Evolutionary conservation across 345 rosid genomes (phyloP), one percentile per base, ranked within the genome.

Genomic region (Physaria fendleri): DNA sequence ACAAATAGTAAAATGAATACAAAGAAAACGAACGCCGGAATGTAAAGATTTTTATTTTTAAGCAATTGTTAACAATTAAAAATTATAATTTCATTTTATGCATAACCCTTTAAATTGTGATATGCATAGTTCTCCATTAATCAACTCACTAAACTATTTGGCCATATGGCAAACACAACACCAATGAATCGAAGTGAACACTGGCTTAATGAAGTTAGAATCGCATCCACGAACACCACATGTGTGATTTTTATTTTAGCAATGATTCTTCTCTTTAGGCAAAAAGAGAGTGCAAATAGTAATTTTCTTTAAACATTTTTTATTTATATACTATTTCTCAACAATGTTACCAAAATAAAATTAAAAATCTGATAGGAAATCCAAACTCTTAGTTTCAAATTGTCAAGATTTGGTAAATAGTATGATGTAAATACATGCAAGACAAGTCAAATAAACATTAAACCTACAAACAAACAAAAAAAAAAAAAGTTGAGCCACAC

Each of bases 391-490:
- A 20, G 4, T 18, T 41, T 42, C 7, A 20, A 20, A 10, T 3
- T 4, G 23, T 18, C 10, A 18, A 18, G 8, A 42, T 10, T 20
- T 42, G 4, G 1, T 41, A 40, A 40, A 9, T 41, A 10, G 2
- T 7, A 28, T 41, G 12, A 8, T 40, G 9, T n/a, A n/a, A 8
- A 21, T 44, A 45, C 2, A 45, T 21, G 17, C 1, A 30, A 24
- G 6, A 23, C 59, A 63, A 18, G 45, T 40, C 34, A 51, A 51
- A 51, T 13, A 14, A 47, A 55, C 48, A 62, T 62, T 40, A 29
- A 49, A 50, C 25, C 51, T 10, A 33, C 34, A n/a, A n/a, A 14
- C 12, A 22, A 24, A 50, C 2, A 32, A 3, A 32, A 10, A 25
- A 32, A 10, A 25, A 7, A 13, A 12, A 53, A 12, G 37, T 43